These are phyloP conservation scores for Rhodotorula sphaerocarpa DNA, from an alignment of 768 basidiomycete genomes.

Conservation along the genomic window DNA sequence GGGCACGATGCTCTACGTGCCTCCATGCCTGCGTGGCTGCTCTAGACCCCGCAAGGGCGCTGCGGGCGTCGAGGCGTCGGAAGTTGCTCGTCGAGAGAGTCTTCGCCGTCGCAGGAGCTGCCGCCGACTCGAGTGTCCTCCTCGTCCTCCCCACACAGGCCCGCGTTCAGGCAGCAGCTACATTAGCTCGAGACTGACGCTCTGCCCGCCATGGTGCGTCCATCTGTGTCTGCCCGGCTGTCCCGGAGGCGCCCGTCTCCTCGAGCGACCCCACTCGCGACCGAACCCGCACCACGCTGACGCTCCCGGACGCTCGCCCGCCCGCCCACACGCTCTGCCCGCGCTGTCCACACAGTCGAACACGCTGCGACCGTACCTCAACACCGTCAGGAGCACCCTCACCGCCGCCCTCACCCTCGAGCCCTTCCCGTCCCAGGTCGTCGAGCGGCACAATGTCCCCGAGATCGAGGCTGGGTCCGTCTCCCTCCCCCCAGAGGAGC, in stretches of 20 bases:
- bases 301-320: not conserved
- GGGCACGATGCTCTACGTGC: not conserved
- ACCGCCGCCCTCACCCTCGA: slow-evolving; percentile 96
- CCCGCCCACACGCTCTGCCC: not conserved
- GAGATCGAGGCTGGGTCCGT: slow-evolving; percentile 26
- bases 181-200: not conserved
- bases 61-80: not conserved
- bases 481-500: too few species aligned
- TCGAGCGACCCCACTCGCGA: too few species aligned
- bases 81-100: too few species aligned
- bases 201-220: slow-evolving; percentile 1
- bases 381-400: slow-evolving; percentile 87
- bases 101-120: too few species aligned
- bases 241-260: too few species aligned
- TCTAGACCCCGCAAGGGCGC: too few species aligned
- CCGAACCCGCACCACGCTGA: too few species aligned
- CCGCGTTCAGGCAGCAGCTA: too few species aligned
- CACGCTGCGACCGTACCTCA: slow-evolving; percentile 87
- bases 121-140: too few species aligned
- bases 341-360: slow-evolving; percentile 59
- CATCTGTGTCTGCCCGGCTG: too few species aligned
- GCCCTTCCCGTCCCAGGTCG: slow-evolving; percentile 93
- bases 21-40: too few species aligned
- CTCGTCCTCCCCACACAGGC: too few species aligned
- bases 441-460: slow-evolving; percentile 36